Conservation (phyloP, 2,329 filamentous ascomycete species). For the Hypomyces perniciosus region DNA sequence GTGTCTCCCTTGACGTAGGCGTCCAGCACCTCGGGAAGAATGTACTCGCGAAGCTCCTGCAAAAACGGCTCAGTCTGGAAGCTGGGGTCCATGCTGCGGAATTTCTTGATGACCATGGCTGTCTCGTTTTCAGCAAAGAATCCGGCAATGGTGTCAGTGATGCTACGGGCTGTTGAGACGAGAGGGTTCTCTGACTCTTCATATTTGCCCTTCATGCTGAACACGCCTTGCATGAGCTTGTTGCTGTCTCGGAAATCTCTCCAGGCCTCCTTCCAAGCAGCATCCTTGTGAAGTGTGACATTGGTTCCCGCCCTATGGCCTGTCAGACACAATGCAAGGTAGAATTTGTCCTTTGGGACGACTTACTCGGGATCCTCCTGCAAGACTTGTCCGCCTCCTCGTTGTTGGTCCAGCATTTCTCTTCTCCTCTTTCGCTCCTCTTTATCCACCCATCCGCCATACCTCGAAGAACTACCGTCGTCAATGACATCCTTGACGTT, state of each 20-base stretch:
- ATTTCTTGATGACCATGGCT: constrained; percentile 95
- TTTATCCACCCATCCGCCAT: constrained; percentile 95
- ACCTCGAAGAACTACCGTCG: constrained; percentile 90
- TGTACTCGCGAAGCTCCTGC: constrained; percentile 94
- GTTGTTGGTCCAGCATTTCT: constrained; percentile 64
- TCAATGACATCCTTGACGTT: constrained; percentile 94
- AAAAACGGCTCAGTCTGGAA: constrained; percentile 96
- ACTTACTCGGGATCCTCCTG: constrained; percentile 86
- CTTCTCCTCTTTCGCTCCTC: constrained; percentile 81
- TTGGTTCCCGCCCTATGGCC: constrained; percentile 77
- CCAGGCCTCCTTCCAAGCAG: constrained; percentile 98
- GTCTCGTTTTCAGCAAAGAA: constrained; percentile 99
- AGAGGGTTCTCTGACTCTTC: constrained; percentile 97
- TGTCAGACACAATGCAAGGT: constrained; percentile 29
- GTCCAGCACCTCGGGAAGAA: constrained; percentile 92
- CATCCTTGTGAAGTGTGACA: constrained; percentile 91
- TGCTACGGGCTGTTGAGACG: constrained; percentile 85
- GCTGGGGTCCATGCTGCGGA: constrained; percentile 87
- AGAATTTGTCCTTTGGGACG: constrained; percentile 18
- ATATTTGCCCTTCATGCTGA: constrained; percentile 79
- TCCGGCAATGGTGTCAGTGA: constrained; percentile 85
- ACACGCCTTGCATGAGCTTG: constrained; percentile 81
- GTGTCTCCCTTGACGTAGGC: constrained; percentile 96
- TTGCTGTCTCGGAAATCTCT: constrained; percentile 87
- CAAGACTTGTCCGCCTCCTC: constrained; percentile 50